Base-by-base conservation (phyloP, 148 eudicot species). In the Limonium bicolor region DNA sequence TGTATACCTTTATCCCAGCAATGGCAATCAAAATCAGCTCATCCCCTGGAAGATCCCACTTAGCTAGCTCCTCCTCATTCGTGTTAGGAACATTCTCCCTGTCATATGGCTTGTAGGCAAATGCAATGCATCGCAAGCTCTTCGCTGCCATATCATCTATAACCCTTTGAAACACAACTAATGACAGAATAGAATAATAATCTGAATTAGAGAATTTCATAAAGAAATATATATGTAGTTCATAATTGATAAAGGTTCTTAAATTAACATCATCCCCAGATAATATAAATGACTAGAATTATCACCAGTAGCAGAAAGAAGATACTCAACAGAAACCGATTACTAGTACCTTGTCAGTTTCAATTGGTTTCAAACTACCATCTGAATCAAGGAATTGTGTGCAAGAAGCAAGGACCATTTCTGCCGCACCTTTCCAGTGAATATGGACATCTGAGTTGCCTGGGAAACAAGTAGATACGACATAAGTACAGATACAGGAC, bases 391-490 rank as follows among this genome's bases (percentile, higher is more conserved):
- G 43, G 59, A 65, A 88, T 35, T 62, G 63, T 27, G 72, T 58
- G 67, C 97, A 88, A 8, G 58, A 72, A 16, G 77, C 74, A 48
- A 88, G 63, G 32, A 88, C 84, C 56, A 88, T 77, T 64, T 83
- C 97, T 38, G 97, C 94, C 59, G 97, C 97, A 30, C 97, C 97
- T 61, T 88, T 88, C 97, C 97, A 88, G 46, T 88, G 97, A 53
- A 88, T 51, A 62, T 51, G 97, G 45, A 77, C 64, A 54, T 64
- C 68, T 32, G 78, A 67, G 58, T 65, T 60, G 31, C 59, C 27
- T 94, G 74, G 70, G 20, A 63, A 59, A 66, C 22, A 60, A 20
- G 36, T 5, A 13, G 35, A 19, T 20, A 4, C 18, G 33, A 25
- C 7, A 38, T 13, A 36, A 20, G 22, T 23, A 52, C 18, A 20